Evolutionary conservation across 257 asterid genomes (phyloP).

Genomic region (Anisodus acutangulus): DNA sequence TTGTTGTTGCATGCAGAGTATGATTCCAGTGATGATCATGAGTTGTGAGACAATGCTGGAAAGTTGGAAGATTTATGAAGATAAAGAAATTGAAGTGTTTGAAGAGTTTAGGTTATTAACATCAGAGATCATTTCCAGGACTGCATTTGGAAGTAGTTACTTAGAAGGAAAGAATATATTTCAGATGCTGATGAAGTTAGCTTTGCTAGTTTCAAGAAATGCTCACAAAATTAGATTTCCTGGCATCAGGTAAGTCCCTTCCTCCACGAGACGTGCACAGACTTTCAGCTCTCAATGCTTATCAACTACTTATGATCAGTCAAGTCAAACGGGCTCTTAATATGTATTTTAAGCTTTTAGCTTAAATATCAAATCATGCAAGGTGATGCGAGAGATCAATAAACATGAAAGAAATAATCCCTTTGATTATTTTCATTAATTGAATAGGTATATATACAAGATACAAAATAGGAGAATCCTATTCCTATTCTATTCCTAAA

Average conservation of each 20-base stretch:
- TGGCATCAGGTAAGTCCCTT: conserved; percentile 44
- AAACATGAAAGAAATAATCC: too few relatives aligned
- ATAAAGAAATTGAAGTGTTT: conserved; percentile 61
- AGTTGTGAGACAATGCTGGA: conserved; percentile 61
- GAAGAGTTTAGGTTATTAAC: conserved; percentile 59
- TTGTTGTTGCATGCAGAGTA: conserved; percentile 39
- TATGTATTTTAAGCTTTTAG: background rate
- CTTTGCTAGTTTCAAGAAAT: conserved; percentile 50
- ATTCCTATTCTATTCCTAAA: too few relatives aligned
- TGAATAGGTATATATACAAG: too few relatives aligned
- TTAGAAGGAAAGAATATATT: conserved; percentile 66
- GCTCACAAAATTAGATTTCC: conserved; percentile 51
- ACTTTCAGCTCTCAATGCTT: background rate
- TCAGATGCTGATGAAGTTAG: conserved; percentile 57
- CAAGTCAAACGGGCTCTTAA: background rate
- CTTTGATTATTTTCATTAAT: too few relatives aligned
- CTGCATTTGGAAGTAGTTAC: conserved; percentile 76
- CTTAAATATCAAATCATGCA: background rate
- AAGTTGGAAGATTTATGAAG: conserved; percentile 51
- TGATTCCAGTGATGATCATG: conserved; percentile 58
- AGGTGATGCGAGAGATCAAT: background rate
- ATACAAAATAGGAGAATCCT: too few relatives aligned
- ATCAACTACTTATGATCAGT: background rate
- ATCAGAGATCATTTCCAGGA: conserved; percentile 66
- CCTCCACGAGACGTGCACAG: too few relatives aligned